Percentiles rank a stretch among this genome's conserved stretches.
Evolutionary conservation across 2,329 filamentous ascomycete genomes (phyloP).

Genomic region (Phaeosphaeriaceae sp.): DNA sequence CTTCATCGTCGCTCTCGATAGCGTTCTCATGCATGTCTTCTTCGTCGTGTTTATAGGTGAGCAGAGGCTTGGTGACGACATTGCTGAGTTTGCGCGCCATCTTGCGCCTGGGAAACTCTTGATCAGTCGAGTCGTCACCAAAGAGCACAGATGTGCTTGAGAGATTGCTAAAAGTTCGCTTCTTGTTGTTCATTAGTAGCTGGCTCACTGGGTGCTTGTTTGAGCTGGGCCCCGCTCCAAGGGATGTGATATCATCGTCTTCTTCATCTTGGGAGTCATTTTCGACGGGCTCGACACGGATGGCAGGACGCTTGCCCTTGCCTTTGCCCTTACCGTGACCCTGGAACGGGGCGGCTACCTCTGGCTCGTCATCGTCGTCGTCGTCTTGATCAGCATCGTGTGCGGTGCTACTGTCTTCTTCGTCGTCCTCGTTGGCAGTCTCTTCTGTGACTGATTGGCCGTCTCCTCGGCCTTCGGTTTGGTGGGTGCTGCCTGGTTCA

Average conservation of each 20-base stretch:
- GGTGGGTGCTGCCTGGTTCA: constrained; percentile 25
- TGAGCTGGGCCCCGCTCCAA: constrained; percentile 38
- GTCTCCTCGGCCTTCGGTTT: constrained; percentile 31
- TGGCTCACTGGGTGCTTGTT: constrained; percentile 39
- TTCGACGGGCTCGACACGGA: constrained; percentile 43
- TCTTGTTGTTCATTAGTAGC: constrained; percentile 42
- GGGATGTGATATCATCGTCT: constrained; percentile 34
- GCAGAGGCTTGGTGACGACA: constrained; percentile 38
- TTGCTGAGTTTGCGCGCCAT: constrained; percentile 47
- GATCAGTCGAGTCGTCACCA: constrained; percentile 42
- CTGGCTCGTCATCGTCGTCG: constrained; percentile 46
- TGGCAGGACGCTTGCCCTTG: constrained; percentile 45
- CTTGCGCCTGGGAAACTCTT: constrained; percentile 48
- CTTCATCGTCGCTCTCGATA: constrained; percentile 52
- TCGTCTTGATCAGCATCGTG: constrained; percentile 43
- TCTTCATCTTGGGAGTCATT: constrained; percentile 37
- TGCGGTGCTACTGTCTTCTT: constrained; percentile 41
- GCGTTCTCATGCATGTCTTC: constrained; percentile 39
- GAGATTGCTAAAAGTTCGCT: constrained; percentile 49
- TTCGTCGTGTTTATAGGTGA: constrained; percentile 43
- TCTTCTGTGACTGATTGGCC: constrained; percentile 39
- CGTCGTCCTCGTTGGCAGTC: constrained; percentile 41
- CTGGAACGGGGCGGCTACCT: constrained; percentile 42
- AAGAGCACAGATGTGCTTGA: constrained; percentile 48
- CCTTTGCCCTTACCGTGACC: constrained; percentile 42